Evolutionary conservation across 345 rosid species (phyloP).

Genomic region (Psidium guajava): DNA sequence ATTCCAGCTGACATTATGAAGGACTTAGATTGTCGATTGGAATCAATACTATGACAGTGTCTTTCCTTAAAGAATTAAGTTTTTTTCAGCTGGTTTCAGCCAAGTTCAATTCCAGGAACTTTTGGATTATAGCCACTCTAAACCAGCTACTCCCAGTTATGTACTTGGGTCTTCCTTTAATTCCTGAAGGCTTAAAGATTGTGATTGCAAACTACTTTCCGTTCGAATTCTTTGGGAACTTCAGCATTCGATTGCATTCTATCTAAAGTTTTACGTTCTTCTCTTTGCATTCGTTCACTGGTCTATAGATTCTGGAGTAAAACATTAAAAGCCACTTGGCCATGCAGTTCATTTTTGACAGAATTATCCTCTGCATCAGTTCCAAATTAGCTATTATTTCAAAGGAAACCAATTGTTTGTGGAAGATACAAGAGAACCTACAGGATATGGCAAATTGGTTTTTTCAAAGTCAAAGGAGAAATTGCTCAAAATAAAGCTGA

Average conservation of each 20-base stretch:
- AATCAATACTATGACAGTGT: too few species aligned
- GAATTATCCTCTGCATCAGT: neutral
- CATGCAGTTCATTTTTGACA: neutral
- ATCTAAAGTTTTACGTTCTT: neutral
- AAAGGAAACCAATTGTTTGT: neutral
- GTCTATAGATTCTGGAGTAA: neutral
- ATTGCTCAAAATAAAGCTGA: neutral
- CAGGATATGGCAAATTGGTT: neutral
- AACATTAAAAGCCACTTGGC: neutral
- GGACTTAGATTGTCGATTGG: too few species aligned
- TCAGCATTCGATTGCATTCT: neutral
- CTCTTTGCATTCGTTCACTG: neutral
- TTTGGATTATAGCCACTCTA: neutral
- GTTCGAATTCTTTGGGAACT: neutral
- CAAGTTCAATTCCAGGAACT: neutral
- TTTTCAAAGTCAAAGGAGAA: neutral
- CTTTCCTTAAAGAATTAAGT: neutral
- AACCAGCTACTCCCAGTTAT: neutral
- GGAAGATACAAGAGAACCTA: neutral
- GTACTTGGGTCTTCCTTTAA: neutral
- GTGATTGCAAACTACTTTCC: neutral
- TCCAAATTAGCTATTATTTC: neutral
- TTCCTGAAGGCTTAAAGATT: neutral
- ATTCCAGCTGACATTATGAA: too few species aligned
- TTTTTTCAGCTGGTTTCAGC: neutral